Evolutionary conservation across 2,329 filamentous ascomycete genomes (phyloP).

Genomic region (Diatrype stigma): DNA sequence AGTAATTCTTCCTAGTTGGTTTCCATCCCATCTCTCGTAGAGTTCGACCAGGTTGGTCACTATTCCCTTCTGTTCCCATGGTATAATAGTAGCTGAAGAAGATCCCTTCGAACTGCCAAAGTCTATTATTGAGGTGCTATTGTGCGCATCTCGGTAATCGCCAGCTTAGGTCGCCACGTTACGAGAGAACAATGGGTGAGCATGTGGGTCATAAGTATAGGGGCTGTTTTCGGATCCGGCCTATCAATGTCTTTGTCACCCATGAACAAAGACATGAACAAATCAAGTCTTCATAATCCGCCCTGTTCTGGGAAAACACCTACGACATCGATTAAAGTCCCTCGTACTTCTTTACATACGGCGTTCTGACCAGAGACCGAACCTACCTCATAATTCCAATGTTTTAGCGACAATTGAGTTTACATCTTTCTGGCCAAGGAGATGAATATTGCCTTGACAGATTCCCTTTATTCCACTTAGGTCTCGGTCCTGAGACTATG

Average conservation of each 20-base stretch:
- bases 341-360: too few relatives aligned
- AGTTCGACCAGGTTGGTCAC: neutral
- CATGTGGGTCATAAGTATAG: neutral
- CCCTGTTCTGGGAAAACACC: too few relatives aligned
- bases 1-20: conserved; percentile 1
- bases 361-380: too few relatives aligned
- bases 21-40: conserved; percentile 1
- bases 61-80: neutral
- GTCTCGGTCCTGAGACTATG: too few relatives aligned
- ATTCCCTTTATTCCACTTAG: too few relatives aligned
- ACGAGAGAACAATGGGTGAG: neutral
- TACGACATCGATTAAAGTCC: too few relatives aligned
- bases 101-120: neutral
- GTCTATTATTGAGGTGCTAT: neutral
- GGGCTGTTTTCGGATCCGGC: neutral
- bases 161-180: neutral
- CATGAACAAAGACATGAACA: neutral
- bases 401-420: too few relatives aligned
- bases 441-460: neutral
- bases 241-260: neutral
- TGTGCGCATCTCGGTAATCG: neutral
- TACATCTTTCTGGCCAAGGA: too few relatives aligned
- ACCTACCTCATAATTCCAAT: too few relatives aligned
- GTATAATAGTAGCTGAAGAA: neutral
- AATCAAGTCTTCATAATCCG: neutral